Evolutionary conservation across 2,329 filamentous ascomycete genomes (phyloP), one percentile per base, ranked within the genome.

Genomic region (Penicillium janthinellum): DNA sequence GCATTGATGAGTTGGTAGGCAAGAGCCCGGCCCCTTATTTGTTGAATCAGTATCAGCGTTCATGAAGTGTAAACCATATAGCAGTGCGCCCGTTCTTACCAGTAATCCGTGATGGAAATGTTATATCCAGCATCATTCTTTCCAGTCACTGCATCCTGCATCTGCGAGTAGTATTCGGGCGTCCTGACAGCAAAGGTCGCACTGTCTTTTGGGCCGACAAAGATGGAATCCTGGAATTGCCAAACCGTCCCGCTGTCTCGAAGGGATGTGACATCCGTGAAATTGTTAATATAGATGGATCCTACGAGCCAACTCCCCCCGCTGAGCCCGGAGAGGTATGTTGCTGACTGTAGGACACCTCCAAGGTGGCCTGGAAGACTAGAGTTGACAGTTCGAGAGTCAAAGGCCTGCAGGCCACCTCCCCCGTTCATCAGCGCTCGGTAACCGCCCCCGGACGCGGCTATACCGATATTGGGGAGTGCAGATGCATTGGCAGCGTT

Each of bases 351-450:
- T 15, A 47, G 15, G 14, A 47, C 14, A 14, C 92, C 92, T 53
- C 92, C 90, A 25, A 96, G 81, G 50, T 92, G 89, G 4, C 90
- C 90, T 3, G 78, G 70, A 7, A 69, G 77, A 0, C 86, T 89
- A 2, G 87, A 81, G 57, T 86, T 85, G 0, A 81, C 73, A 0
- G 90, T 92, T 20, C 92, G 85, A 67, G 77, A 84, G 73, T 96
- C 92, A 65, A 92, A 93, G 0, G 92, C 92, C 34, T 90, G 85
- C 15, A 96, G 68, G 45, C 88, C 89, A 61, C 92, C 92, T 15
- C 88, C 92, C 39, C 91, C 92, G 71, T 90, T 94, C 79, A 93
- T 81, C 79, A 96, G 82, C n/a, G 92, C 92, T 58, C 92, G 84
- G 73, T 95, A 96, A 38, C 92, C 92, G 72, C 92, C 92, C 3